Percentiles rank a stretch among this genome's conserved stretches.
phyloP scores from a whole-genome alignment of 352 stramenopile species.

The Globisporangium polare region DNA sequence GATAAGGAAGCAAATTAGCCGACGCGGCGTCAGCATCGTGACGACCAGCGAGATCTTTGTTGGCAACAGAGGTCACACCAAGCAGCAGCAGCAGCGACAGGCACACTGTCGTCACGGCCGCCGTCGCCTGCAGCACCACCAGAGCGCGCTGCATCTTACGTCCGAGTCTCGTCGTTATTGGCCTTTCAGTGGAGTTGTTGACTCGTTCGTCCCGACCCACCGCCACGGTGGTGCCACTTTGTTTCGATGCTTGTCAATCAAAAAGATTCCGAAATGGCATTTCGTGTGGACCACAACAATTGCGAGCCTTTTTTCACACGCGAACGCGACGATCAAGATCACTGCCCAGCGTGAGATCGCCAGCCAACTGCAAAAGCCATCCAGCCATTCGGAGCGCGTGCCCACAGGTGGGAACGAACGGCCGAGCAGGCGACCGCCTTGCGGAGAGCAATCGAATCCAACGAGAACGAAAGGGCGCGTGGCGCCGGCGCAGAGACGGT shows the following conservation, averaged over 20 bases:
- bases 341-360: no score
- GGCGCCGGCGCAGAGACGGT: constrained; percentile 3
- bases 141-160: neutral
- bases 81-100: neutral
- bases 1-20: neutral
- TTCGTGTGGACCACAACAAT: constrained; percentile 2
- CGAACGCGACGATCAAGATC: no score
- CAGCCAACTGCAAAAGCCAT: neutral
- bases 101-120: neutral
- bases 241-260: constrained; percentile 1
- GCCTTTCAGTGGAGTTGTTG: neutral
- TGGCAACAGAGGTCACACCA: neutral
- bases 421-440: neutral
- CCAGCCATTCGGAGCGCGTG: no score
- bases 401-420: neutral
- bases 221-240: no score
- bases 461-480: neutral
- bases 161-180: no score
- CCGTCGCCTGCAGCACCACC: neutral
- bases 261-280: constrained; percentile 1
- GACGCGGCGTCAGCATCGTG: neutral
- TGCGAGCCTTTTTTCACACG: neutral
- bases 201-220: neutral
- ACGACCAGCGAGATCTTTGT: neutral
- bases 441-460: neutral